These are phyloP conservation scores for Smallanthus sonchifolius DNA, from an alignment of 129 eudicot genomes.

Conservation along the genomic window DNA sequence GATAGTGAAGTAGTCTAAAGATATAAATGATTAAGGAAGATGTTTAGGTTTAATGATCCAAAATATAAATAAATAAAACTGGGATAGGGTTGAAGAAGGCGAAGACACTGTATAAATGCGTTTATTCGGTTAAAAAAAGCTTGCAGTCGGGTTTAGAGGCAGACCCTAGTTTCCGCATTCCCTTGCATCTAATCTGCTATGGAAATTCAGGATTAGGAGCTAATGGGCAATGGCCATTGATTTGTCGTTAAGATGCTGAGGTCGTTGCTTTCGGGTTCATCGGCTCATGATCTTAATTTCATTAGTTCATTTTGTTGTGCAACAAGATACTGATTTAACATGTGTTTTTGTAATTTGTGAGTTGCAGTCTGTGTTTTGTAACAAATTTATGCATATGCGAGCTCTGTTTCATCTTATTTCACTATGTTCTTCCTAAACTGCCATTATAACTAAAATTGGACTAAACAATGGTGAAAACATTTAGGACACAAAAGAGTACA, in stretches of 20 bases:
- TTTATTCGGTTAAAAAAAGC: slow-evolving; percentile 5
- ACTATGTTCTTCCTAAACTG: slow-evolving; percentile 4
- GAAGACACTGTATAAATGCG: slow-evolving; percentile 19
- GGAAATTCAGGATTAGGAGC: slow-evolving; percentile 11
- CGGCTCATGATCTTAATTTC: slow-evolving; percentile 20
- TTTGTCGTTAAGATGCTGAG: slow-evolving; percentile 11
- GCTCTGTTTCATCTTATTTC: slow-evolving; percentile 13
- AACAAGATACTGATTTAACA: slow-evolving; percentile 20
- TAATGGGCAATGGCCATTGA: slow-evolving; percentile 9
- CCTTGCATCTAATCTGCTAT: slow-evolving; percentile 22
- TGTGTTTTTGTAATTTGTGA: slow-evolving; percentile 22
- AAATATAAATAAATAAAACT: slow-evolving; percentile 29
- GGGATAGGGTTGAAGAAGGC: slow-evolving; percentile 24
- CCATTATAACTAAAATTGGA: no score
- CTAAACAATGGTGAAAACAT: no score
- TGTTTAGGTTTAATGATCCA: background rate
- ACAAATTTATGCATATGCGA: slow-evolving; percentile 28
- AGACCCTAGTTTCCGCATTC: slow-evolving; percentile 14
- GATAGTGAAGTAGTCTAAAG: slow-evolving; percentile 42
- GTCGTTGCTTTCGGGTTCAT: slow-evolving; percentile 18
- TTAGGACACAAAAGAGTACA: no score
- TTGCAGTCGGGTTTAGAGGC: slow-evolving; percentile 21
- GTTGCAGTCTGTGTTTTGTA: slow-evolving; percentile 25
- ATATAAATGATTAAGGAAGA: background rate
- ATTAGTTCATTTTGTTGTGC: slow-evolving; percentile 22